These are phyloP conservation scores for Tuber borchii DNA, from an alignment of 495 filamentous ascomycete species.

Conservation along the genomic window DNA sequence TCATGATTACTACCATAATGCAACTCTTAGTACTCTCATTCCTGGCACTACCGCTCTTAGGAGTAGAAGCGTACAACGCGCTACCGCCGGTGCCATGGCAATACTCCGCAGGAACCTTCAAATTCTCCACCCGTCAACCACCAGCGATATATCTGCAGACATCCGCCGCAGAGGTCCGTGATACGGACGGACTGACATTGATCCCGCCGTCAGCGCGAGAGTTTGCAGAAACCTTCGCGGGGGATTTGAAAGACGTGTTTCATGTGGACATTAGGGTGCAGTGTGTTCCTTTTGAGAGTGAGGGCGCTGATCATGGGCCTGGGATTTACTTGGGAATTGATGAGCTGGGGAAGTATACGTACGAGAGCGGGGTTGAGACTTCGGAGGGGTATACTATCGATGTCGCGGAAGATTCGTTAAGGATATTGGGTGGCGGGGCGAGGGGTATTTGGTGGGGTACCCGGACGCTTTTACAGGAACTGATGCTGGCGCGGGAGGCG, in stretches of 20 bases:
- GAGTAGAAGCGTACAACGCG: constrained; percentile 10
- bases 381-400: constrained; percentile 50
- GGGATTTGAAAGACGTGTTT: constrained; percentile 46
- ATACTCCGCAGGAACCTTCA: constrained; percentile 5
- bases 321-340: constrained; percentile 44
- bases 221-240: constrained; percentile 48
- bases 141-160: constrained; percentile 23
- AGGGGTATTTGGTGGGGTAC: constrained; percentile 56
- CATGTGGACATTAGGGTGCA: constrained; percentile 41
- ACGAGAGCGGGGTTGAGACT: constrained; percentile 47
- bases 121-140: neutral
- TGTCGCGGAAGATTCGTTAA: constrained; percentile 40
- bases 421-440: constrained; percentile 48
- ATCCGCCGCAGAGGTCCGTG: constrained; percentile 19
- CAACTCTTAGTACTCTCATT: neutral
- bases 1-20: neutral
- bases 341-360: constrained; percentile 41
- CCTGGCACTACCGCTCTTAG: neutral
- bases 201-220: constrained; percentile 51
- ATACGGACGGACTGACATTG: constrained; percentile 48
- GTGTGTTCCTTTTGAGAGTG: neutral
- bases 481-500: constrained; percentile 38
- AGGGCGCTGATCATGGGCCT: constrained; percentile 36
- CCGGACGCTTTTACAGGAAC: constrained; percentile 49
- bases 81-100: constrained; percentile 23